Conservation (phyloP, 208 protist genomes). For the Acanthamoeba culbertsoni region DNA sequence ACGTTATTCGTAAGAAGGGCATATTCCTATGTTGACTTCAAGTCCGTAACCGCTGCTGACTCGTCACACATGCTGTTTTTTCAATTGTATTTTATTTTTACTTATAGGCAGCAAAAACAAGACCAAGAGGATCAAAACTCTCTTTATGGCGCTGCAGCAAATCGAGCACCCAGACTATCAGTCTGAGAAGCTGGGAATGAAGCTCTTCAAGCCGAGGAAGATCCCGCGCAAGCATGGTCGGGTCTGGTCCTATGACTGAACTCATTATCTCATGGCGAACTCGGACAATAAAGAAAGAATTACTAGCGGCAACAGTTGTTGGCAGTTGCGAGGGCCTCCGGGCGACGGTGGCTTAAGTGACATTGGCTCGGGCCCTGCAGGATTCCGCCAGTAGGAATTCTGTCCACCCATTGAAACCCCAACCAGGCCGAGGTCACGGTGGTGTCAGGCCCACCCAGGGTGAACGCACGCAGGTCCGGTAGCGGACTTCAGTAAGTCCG, state of each 20-base stretch:
- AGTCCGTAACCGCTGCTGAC: neutral
- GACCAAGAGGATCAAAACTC: neutral
- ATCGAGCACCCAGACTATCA: neutral
- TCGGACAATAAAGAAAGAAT: too few species aligned
- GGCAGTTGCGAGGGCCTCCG: too few species aligned
- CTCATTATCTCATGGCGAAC: neutral
- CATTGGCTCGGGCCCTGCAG: too few species aligned
- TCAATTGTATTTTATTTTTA: neutral
- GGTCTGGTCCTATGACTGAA: slow-evolving; percentile 20
- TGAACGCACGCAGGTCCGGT: too few species aligned
- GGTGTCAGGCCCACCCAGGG: too few species aligned
- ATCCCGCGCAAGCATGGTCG: neutral
- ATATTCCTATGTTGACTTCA: neutral
- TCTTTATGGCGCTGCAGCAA: slow-evolving; percentile 21
- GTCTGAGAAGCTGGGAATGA: slow-evolving; percentile 53
- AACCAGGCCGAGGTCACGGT: too few species aligned
- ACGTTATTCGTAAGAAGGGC: too few species aligned
- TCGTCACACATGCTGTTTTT: neutral
- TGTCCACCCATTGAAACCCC: too few species aligned
- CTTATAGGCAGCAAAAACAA: slow-evolving; percentile 43
- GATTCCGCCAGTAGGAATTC: too few species aligned
- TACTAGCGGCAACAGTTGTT: too few species aligned
- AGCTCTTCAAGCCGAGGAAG: slow-evolving; percentile 35
- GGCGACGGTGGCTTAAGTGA: too few species aligned
- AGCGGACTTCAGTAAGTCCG: too few species aligned